These are phyloP conservation scores for Aspergillus sp. DNA, from an alignment of 2,329 filamentous ascomycete species.

Conservation along the genomic window DNA sequence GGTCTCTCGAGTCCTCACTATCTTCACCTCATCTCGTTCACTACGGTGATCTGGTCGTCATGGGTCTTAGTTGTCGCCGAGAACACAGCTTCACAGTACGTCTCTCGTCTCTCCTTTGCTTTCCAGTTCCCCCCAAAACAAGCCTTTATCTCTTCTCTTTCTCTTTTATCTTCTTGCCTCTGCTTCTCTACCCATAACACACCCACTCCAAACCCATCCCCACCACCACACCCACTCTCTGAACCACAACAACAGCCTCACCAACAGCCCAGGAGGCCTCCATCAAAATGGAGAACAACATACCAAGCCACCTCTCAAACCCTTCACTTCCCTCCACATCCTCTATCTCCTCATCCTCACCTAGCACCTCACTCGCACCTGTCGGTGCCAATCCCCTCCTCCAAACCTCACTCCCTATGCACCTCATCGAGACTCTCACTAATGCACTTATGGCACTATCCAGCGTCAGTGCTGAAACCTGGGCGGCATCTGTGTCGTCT, in stretches of 20 bases:
- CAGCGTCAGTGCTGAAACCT: not conserved
- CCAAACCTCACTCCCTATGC: not conserved
- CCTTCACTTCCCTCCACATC: not conserved
- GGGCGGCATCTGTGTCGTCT: not conserved
- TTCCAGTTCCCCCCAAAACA: not conserved
- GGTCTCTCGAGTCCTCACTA: not conserved
- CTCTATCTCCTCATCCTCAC: not conserved
- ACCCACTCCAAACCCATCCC: not conserved
- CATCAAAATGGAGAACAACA: no score
- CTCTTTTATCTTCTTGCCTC: not conserved
- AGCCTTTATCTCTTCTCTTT: not conserved
- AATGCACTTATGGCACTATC: not conserved
- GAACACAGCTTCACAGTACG: slow-evolving; percentile 1
- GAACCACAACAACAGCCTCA: not conserved
- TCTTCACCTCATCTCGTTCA: not conserved
- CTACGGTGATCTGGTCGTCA: not conserved
- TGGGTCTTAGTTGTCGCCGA: not conserved
- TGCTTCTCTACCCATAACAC: not conserved
- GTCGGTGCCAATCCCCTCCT: not conserved
- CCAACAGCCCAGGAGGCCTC: not conserved
- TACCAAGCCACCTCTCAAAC: not conserved
- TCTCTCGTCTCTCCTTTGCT: not conserved
- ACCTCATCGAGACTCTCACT: not conserved
- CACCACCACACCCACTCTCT: not conserved
- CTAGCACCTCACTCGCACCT: not conserved